Evolutionary conservation across 768 basidiomycete species (phyloP).

Genomic region (Calvatia gigantea): DNA sequence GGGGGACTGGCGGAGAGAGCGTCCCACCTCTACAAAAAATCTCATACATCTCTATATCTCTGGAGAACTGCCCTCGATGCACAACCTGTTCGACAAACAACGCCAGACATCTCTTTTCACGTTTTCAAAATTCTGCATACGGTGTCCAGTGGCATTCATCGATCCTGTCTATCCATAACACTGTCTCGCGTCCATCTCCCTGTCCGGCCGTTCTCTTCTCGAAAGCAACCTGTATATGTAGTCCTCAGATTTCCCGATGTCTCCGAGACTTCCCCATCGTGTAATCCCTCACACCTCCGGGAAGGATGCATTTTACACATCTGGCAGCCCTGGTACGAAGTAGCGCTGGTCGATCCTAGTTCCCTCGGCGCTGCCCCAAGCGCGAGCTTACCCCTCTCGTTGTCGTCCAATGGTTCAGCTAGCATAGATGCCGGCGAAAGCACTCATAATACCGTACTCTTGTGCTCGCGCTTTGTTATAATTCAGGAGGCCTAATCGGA

Average conservation of each 20-base stretch:
- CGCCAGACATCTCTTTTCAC: conserved; percentile 41
- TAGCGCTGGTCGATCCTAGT: conserved; percentile 14
- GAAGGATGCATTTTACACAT: conserved; percentile 24
- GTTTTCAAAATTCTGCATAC: conserved; percentile 39
- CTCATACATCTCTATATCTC: conserved; percentile 42
- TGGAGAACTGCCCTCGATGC: conserved; percentile 52
- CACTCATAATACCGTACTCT: conserved; percentile 19
- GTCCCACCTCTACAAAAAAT: conserved; percentile 36
- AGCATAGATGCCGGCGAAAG: conserved; percentile 17
- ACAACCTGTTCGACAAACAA: conserved; percentile 26
- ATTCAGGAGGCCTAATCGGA: not conserved
- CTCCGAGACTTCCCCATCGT: not conserved
- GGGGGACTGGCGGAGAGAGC: conserved; percentile 54
- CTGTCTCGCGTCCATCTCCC: conserved; percentile 30
- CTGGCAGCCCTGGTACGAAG: conserved; percentile 51
- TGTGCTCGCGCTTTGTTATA: conserved; percentile 28
- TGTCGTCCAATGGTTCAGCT: conserved; percentile 15
- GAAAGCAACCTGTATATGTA: conserved; percentile 6
- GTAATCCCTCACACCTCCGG: not conserved
- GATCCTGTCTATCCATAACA: conserved; percentile 33
- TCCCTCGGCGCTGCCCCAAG: conserved; percentile 17
- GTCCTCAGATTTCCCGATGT: not conserved
- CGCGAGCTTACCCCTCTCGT: conserved; percentile 23
- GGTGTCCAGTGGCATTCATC: conserved; percentile 22
- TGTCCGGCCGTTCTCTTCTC: conserved; percentile 6